phyloP scores from a whole-genome alignment of 257 asterid genomes.

The Penstemon newberryi region DNA sequence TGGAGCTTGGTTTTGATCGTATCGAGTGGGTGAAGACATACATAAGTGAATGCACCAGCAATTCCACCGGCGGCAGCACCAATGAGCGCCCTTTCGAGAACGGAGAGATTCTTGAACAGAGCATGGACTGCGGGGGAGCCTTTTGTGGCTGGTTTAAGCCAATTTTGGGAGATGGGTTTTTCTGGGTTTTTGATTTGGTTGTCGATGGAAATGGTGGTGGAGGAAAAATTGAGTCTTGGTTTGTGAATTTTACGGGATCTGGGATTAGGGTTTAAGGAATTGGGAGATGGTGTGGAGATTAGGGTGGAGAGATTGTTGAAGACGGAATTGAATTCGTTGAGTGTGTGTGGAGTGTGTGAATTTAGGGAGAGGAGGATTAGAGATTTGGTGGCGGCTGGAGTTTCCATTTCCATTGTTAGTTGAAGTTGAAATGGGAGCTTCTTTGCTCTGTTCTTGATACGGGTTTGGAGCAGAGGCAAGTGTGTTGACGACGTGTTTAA shows the following conservation, averaged over 20 bases:
- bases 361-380: conserved; percentile 45
- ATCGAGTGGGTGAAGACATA: conserved; percentile 88
- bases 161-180: conserved; percentile 37
- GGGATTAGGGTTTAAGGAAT: conserved; percentile 28
- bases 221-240: conserved; percentile 44
- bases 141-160: conserved; percentile 63
- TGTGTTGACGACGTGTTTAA: no score
- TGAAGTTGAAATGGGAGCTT: neutral
- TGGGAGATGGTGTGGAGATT: conserved; percentile 39
- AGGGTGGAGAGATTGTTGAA: conserved; percentile 70
- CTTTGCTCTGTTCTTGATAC: no score
- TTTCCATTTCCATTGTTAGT: conserved; percentile 41
- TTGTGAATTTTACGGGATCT: conserved; percentile 29
- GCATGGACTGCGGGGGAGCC: conserved; percentile 62
- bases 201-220: conserved; percentile 58
- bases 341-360: conserved; percentile 29
- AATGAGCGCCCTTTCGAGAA: conserved; percentile 69
- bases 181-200: conserved; percentile 33
- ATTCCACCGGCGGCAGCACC: conserved; percentile 90
- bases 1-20: conserved; percentile 95
- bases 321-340: conserved; percentile 56
- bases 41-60: conserved; percentile 97
- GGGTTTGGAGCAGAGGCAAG: no score
- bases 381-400: conserved; percentile 42
- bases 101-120: conserved; percentile 74